A percentile compares a stretch with the other conserved stretches of the same genome.
phyloP scores from a whole-genome alignment of 2,329 filamentous ascomycete genomes.

The Thelonectria rubi region DNA sequence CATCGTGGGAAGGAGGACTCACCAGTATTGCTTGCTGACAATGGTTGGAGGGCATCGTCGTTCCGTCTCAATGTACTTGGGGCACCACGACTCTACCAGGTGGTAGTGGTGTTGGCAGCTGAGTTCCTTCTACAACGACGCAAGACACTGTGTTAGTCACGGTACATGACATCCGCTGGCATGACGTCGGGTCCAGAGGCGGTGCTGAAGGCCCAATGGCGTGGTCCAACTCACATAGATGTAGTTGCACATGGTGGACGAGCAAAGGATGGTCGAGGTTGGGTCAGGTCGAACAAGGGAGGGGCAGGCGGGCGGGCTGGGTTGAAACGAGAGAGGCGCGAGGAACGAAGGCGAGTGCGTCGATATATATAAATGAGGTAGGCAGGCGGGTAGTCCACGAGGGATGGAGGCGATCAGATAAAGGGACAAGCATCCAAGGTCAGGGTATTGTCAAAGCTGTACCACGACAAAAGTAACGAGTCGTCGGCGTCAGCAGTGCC shows the following conservation, averaged over 20 bases:
- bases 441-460: slow-evolving; percentile 3
- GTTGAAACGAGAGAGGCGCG: background rate
- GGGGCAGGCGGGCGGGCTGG: background rate
- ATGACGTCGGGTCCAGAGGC: background rate
- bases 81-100: slow-evolving; percentile 57
- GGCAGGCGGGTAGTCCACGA: background rate
- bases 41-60: slow-evolving; percentile 54
- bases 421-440: slow-evolving; percentile 5
- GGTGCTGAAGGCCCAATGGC: slow-evolving; percentile 6
- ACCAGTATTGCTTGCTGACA: slow-evolving; percentile 58
- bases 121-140: slow-evolving; percentile 55
- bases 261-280: slow-evolving; percentile 12
- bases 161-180: background rate
- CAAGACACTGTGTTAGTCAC: slow-evolving; percentile 25
- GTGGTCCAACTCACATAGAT: slow-evolving; percentile 53
- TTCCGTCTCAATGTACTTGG: slow-evolving; percentile 56
- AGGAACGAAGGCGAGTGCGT: slow-evolving; percentile 8
- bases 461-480: slow-evolving; percentile 12
- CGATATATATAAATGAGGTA: slow-evolving; percentile 7
- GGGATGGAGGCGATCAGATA: slow-evolving; percentile 9
- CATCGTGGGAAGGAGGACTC: no score
- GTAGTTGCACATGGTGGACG: slow-evolving; percentile 59
- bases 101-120: slow-evolving; percentile 63
- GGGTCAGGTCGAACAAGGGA: slow-evolving; percentile 2
- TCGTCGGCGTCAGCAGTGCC: slow-evolving; percentile 20